Evolutionary conservation across 768 basidiomycete genomes (phyloP), one percentile per base, ranked within the genome.

Genomic region (Suillus brevipes): DNA sequence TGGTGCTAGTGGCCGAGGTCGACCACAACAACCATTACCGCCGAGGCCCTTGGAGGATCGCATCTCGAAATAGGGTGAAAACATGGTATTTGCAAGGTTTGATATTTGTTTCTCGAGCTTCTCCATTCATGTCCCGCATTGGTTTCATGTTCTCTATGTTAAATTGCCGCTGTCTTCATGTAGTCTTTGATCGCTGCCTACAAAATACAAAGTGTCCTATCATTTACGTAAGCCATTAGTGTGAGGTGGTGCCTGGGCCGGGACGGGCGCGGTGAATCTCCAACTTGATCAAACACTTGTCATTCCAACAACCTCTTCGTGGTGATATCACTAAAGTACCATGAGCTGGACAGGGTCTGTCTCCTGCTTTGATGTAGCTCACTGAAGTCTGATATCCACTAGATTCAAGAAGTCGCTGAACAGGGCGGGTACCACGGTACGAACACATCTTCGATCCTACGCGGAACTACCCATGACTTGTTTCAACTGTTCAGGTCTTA

Each of bases 341-440:
- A 84, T 86, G 85, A 86, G 85, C 67, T 86, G 85, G 85, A 80
- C 82, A 71, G 85, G 85, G 85, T 86, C 70, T 45, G 77, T 71
- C 16, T 68, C 59, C 23, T 52, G 37, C 31, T 36, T 34, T 23
- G 50, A 5, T 14, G 20, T 16, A 52, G 20, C 62, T 65, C 34
- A 67, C 49, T 23, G n/a, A 31, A 6, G 34, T 40, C 37, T 50
- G 8, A 40, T 65, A 49, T 60, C 34, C 42, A 59, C 10, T 72
- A 94, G 95, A 68, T 90, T 97, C 82, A 97, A 97, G 83, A 97
- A 97, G 81, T 89, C 92, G 5, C 84, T 97, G 60, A 95, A 92
- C 78, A 85, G 96, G 68, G 91, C 93, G 34, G 94, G 94, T 60
- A 98, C 96, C 16, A 95, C 93, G 69, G 89, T 94, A 76, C 71